These are phyloP conservation scores for Piedraia hortae DNA, from an alignment of 2,329 filamentous ascomycete genomes.

Conservation along the genomic window DNA sequence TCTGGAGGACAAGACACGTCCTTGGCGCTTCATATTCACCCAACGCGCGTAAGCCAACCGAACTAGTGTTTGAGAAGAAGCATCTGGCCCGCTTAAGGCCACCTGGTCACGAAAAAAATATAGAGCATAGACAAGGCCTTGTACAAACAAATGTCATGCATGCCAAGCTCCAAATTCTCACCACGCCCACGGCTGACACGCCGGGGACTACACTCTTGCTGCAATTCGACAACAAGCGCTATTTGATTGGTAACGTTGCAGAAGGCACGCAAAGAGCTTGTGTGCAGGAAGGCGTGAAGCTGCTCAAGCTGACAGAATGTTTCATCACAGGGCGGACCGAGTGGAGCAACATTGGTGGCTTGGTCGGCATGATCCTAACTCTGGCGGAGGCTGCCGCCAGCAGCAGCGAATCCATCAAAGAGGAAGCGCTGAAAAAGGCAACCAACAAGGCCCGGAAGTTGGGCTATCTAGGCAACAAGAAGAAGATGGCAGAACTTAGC, in stretches of 20 bases:
- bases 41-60: background rate
- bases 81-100: background rate
- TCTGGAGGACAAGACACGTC: too few relatives aligned
- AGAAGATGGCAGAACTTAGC: conserved; percentile 9
- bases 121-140: conserved; percentile 1
- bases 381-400: conserved; percentile 38
- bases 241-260: conserved; percentile 55
- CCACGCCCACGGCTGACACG: conserved; percentile 68
- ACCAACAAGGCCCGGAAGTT: conserved; percentile 11
- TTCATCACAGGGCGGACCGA: conserved; percentile 56
- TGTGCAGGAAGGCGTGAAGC: conserved; percentile 34
- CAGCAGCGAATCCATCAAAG: conserved; percentile 18
- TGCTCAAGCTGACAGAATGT: conserved; percentile 43
- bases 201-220: conserved; percentile 51
- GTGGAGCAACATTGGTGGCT: conserved; percentile 53
- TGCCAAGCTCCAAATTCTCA: conserved; percentile 45
- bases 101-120: background rate
- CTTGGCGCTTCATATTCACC: too few relatives aligned
- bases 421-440: conserved; percentile 15
- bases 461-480: conserved; percentile 4
- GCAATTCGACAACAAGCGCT: conserved; percentile 56
- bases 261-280: conserved; percentile 68
- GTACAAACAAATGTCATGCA: conserved; percentile 28
- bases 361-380: conserved; percentile 65
- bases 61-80: conserved; percentile 1